phyloP scores from a whole-genome alignment of 2,329 filamentous ascomycete species.

The Ceratocystis variospora region DNA sequence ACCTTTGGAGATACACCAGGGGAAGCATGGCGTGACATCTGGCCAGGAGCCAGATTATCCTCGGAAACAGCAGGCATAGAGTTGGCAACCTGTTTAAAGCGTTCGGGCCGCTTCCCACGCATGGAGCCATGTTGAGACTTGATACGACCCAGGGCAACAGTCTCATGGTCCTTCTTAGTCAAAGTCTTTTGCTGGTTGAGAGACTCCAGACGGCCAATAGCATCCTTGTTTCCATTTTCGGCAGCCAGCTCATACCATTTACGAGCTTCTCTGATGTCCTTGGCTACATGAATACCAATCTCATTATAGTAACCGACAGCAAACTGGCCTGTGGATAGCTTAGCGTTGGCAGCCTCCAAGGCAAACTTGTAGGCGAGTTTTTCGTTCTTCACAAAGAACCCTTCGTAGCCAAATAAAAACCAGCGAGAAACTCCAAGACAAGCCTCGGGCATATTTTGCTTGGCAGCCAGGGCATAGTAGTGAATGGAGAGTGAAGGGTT shows the following conservation, averaged over 20 bases:
- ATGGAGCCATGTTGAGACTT: constrained; percentile 65
- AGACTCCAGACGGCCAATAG: constrained; percentile 65
- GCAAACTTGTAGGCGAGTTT: constrained; percentile 85
- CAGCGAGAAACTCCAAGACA: constrained; percentile 95
- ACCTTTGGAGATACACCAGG: constrained; percentile 20
- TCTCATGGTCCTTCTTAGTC: constrained; percentile 84
- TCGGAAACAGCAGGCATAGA: constrained; percentile 39
- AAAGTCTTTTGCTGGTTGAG: constrained; percentile 71
- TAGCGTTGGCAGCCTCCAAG: constrained; percentile 66
- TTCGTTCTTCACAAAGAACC: constrained; percentile 88
- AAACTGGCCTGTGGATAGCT: constrained; percentile 83
- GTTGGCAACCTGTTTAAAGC: constrained; percentile 28
- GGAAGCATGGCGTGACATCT: constrained; percentile 20
- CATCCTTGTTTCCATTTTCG: constrained; percentile 84
- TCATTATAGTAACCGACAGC: constrained; percentile 96
- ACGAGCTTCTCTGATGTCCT: constrained; percentile 66
- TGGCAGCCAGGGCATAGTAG: constrained; percentile 85
- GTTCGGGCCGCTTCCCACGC: constrained; percentile 45
- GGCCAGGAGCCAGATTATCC: constrained; percentile 21
- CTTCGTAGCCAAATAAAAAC: constrained; percentile 93
- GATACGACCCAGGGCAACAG: constrained; percentile 76
- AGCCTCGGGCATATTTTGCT: constrained; percentile 84
- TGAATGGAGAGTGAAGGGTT: constrained; percentile 84
- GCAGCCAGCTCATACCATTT: constrained; percentile 86
- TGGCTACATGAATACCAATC: constrained; percentile 83